Conservation (phyloP, 352 stramenopile species). For the Globisporangium apiculatum region DNA sequence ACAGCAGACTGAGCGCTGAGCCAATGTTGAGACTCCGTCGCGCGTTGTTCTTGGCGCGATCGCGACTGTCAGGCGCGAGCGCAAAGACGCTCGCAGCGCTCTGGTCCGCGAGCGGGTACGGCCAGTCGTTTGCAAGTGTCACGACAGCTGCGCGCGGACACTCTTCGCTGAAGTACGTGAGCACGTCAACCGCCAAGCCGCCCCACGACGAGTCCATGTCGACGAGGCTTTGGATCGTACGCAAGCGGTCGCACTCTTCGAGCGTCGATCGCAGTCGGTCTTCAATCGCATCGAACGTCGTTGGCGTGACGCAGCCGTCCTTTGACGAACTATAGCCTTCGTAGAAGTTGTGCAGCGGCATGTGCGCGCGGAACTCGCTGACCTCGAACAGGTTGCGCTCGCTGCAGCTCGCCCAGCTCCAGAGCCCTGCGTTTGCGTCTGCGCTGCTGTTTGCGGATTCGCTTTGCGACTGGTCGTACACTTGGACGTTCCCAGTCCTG, state of each 20-base stretch:
- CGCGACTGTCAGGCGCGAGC: slow-evolving; percentile 23
- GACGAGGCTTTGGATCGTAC: slow-evolving; percentile 56
- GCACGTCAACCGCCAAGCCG: slow-evolving; percentile 57
- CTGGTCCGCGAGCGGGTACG: slow-evolving; percentile 49
- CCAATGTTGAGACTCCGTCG: slow-evolving; percentile 57
- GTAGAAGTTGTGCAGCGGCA: slow-evolving; percentile 81
- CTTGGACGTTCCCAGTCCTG: slow-evolving; percentile 50
- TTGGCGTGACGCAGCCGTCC: slow-evolving; percentile 42
- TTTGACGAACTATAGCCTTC: slow-evolving; percentile 40
- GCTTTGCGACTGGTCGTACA: slow-evolving; percentile 47
- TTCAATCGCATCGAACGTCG: slow-evolving; percentile 52
- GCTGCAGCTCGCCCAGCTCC: slow-evolving; percentile 46
- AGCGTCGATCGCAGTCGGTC: slow-evolving; percentile 53
- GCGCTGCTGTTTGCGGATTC: slow-evolving; percentile 4
- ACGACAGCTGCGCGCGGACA: slow-evolving; percentile 46
- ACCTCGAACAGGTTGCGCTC: slow-evolving; percentile 66
- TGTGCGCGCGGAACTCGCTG: slow-evolving; percentile 62
- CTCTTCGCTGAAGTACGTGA: slow-evolving; percentile 70
- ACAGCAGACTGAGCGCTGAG: slow-evolving; percentile 49
- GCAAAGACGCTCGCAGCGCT: slow-evolving; percentile 35
- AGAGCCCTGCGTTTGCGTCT: slow-evolving; percentile 23
- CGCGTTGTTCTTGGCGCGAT: slow-evolving; percentile 53
- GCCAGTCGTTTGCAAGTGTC: slow-evolving; percentile 68
- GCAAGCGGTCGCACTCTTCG: slow-evolving; percentile 64
- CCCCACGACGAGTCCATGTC: slow-evolving; percentile 82